Base-by-base conservation (phyloP, 2,329 filamentous ascomycete species). In the Pseudopyricularia javanii region DNA sequence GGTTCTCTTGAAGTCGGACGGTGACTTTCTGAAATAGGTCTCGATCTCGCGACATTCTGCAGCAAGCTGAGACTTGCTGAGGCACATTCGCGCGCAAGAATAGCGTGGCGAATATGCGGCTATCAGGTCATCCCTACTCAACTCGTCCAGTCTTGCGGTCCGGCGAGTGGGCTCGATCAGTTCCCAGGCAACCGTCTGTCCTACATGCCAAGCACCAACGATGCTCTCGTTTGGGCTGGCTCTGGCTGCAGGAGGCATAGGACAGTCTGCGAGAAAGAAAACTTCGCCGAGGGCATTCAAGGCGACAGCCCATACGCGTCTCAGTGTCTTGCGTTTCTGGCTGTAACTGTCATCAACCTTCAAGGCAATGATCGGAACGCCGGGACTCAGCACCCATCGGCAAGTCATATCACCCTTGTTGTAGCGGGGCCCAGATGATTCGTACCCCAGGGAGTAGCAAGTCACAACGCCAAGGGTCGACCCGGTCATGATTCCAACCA, bases 231-330 rank as follows among this genome's bases (percentile, higher is more conserved):
- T 73, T 3, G 69, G 65, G 56, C 70, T 75, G 34, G 67, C 66
- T 53, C 73, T 70, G 4, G 72, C 59, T 7, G 78, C 72, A 20
- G 76, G 72, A 35, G 76, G 71, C 34, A 75, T 74, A 0, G 88
- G 89, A 7, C 84, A 74, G 49, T 88, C 82, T 1, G 79, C 85
- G 1, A 97, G 73, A 59, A 91, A 95, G 66, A 85, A 97, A 0
- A 95, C 73, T 65, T 98, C 93, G 1, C 93, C 93, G 8, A 98
- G 73, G 0, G 93, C 91, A 64, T 98, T 98, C 51, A 98, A 69
- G n/a, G 82, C 88, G 43, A 91, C 85, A n/a, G 88, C 89, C 89
- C 90, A 97, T 12, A 93, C 79, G 28, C 91, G 83, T 12, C 80
- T 79, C 50, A 83, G 73, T 4, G 78, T 71, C 63, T 84, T 83